Conservation (phyloP, 2,329 filamentous ascomycete species). For the Stenocarpella maydis region DNA sequence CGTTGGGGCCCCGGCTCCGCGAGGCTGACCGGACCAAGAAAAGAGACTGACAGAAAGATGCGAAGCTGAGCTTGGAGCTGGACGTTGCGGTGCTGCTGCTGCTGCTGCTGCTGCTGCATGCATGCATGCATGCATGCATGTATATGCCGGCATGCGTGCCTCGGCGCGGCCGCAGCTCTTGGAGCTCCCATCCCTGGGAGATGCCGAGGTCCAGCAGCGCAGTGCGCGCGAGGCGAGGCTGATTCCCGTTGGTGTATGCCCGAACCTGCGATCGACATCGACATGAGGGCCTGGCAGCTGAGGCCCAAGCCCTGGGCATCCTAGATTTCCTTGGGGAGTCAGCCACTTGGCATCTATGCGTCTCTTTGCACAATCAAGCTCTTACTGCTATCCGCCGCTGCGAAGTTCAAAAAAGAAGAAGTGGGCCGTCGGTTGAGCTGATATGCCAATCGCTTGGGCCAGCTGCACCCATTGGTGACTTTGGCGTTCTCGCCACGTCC, state of each 20-base stretch:
- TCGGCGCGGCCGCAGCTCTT: background rate
- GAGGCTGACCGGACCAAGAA: constrained; percentile 9
- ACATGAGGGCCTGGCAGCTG: constrained; percentile 2
- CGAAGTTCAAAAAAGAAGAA: background rate
- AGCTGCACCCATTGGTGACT: background rate
- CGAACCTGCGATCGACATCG: background rate
- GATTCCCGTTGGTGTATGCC: background rate
- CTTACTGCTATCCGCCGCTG: background rate
- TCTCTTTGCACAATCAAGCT: background rate
- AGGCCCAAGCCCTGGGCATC: constrained; percentile 15
- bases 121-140: too few species aligned
- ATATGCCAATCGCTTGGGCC: background rate
- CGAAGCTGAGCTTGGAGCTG: background rate
- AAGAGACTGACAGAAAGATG: background rate
- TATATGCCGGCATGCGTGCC: background rate
- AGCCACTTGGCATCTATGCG: background rate
- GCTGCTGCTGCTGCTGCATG: too few species aligned
- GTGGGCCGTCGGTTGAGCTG: too few species aligned
- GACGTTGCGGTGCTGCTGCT: too few species aligned
- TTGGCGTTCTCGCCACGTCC: background rate
- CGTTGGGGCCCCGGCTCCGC: background rate
- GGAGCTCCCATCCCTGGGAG: constrained; percentile 17
- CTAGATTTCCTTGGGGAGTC: constrained; percentile 6
- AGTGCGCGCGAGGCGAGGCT: constrained; percentile 1
- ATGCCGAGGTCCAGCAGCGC: constrained; percentile 21